Percentiles rank a stretch among this genome's conserved stretches.
Conservation (phyloP, 2,329 filamentous ascomycete genomes). For the Dactylellina drechsleri region DNA sequence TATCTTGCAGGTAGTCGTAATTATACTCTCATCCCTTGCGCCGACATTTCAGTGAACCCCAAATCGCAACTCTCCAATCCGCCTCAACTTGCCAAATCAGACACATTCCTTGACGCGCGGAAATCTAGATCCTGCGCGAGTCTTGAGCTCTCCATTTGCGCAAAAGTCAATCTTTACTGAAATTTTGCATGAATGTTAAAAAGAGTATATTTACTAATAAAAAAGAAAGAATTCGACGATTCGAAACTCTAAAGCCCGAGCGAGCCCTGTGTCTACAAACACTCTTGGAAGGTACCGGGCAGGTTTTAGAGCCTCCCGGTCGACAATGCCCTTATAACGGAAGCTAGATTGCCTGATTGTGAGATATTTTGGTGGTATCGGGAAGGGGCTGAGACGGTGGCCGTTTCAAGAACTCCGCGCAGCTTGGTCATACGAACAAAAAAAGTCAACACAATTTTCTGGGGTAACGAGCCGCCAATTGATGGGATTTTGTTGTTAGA, state of each 20-base stretch:
- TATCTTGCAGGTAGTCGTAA: no score
- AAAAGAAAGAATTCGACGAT: background rate
- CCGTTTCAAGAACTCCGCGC: slow-evolving; percentile 2
- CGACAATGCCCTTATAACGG: background rate
- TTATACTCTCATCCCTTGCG: no score
- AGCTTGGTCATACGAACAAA: no score
- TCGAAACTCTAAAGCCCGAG: background rate
- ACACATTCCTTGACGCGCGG: background rate
- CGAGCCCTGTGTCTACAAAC: background rate
- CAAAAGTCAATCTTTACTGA: background rate
- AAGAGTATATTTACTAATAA: no score
- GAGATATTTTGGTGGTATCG: slow-evolving; percentile 1
- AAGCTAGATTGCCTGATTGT: background rate
- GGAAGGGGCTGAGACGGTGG: background rate
- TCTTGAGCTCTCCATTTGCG: background rate
- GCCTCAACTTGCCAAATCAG: no score
- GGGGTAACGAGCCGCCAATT: background rate
- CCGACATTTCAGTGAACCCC: no score
- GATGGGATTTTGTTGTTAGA: background rate
- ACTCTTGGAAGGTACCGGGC: background rate
- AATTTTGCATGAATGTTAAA: background rate
- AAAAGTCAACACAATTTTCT: no score
- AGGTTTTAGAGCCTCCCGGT: background rate
- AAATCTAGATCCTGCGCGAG: background rate
- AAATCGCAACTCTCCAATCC: no score